phyloP scores from a whole-genome alignment of 73 alveolate species.

The Stentor roeselii region DNA sequence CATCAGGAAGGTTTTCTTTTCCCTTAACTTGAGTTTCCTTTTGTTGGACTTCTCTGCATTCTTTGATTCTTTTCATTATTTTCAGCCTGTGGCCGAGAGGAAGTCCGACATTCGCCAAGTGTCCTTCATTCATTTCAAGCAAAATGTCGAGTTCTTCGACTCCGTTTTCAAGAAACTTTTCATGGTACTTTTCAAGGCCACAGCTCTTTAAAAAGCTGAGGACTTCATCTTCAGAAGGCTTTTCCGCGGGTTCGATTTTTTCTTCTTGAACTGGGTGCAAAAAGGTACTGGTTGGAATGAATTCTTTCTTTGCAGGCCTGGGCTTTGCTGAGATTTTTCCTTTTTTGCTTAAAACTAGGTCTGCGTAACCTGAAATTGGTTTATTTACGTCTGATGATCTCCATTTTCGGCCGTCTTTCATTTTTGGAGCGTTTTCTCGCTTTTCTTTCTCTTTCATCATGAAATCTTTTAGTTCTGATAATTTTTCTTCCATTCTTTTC shows the following conservation, averaged over 20 bases:
- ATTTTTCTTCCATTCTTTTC: conserved; percentile 24
- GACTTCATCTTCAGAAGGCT: background rate
- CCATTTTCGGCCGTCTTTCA: conserved; percentile 19
- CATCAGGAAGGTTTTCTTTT: no score
- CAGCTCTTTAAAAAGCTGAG: background rate
- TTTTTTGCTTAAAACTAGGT: background rate
- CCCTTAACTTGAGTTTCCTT: no score
- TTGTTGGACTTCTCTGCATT: no score
- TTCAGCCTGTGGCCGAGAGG: conserved; percentile 31
- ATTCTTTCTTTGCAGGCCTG: conserved; percentile 5
- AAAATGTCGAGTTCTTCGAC: conserved; percentile 25
- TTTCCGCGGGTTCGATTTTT: background rate
- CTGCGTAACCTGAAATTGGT: conserved; percentile 13
- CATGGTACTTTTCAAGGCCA: conserved; percentile 29
- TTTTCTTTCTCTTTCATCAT: conserved; percentile 20
- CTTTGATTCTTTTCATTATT: conserved; percentile 21
- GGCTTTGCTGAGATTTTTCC: background rate
- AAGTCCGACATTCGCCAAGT: background rate
- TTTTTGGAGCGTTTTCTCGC: conserved; percentile 18
- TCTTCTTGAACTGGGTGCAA: background rate
- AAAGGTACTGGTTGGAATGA: conserved; percentile 19
- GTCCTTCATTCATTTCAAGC: conserved; percentile 17
- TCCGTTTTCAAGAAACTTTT: conserved; percentile 20
- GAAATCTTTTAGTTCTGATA: conserved; percentile 20
- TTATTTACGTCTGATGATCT: conserved; percentile 20